A percentile compares a stretch with the other conserved stretches of the same genome.
These are phyloP conservation scores for Trametes elegans DNA, from an alignment of 768 basidiomycete genomes.

Conservation along the genomic window DNA sequence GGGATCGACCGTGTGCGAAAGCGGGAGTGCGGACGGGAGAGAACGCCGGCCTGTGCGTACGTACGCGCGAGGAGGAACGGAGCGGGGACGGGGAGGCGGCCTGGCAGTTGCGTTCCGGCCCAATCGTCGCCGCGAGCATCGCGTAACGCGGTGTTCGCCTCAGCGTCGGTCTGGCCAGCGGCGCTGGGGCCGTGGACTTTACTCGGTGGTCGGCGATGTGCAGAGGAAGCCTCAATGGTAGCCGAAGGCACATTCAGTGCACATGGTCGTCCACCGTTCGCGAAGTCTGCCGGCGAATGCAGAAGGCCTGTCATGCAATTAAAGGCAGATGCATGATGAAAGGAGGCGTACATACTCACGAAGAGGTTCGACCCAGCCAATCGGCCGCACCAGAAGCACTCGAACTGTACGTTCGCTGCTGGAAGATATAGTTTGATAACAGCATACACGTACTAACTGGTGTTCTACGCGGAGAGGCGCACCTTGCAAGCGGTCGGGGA, in stretches of 20 bases:
- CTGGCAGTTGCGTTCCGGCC: not conserved
- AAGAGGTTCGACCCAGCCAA: slow-evolving; percentile 3
- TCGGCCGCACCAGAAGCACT: slow-evolving; percentile 3
- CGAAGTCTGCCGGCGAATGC: not conserved
- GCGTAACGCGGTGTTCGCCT: not conserved
- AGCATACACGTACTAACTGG: slow-evolving; percentile 15
- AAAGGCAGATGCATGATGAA: slow-evolving; percentile 13
- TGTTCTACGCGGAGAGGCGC: not conserved
- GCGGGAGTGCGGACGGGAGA: not conserved
- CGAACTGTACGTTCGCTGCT: slow-evolving; percentile 7
- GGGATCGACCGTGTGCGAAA: slow-evolving; percentile 13
- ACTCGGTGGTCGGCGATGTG: slow-evolving; percentile 14
- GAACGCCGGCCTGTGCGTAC: not conserved
- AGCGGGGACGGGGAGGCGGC: not conserved
- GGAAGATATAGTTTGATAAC: slow-evolving; percentile 14
- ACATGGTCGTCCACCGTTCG: slow-evolving; percentile 4
- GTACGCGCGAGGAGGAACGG: not conserved
- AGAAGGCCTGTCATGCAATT: slow-evolving; percentile 4
- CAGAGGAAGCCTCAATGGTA: slow-evolving; percentile 2
- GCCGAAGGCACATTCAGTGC: not conserved
- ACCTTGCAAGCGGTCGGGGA: not conserved
- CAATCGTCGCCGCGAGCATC: not conserved
- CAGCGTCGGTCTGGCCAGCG: not conserved
- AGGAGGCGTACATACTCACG: slow-evolving; percentile 10
- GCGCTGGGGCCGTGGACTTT: slow-evolving; percentile 2